Base-by-base conservation (phyloP, 495 filamentous ascomycete species). In the Parathielavia appendiculata region DNA sequence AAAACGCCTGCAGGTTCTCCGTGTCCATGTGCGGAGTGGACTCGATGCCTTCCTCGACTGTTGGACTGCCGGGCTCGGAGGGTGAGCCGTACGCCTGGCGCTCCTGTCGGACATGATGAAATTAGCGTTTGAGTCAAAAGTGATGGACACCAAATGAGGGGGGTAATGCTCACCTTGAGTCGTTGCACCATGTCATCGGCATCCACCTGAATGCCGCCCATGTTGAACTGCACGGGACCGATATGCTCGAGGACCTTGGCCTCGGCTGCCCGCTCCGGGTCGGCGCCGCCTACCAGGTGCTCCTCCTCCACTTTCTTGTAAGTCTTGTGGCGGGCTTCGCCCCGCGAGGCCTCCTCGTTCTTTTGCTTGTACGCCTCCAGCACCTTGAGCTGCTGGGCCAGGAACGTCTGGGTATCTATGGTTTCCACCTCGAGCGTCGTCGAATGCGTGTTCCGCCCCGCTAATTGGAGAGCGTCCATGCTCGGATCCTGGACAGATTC, bases 201-300 rank as follows among this genome's bases (percentile, higher is more conserved):
- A 73, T 97, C 91, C 10, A 97, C 90, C 67, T 97, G 92, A 55
- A 97, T 96, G 56, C 92, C 92, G 20, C 92, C 92, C 81, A 96
- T 90, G 66, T 97, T 97, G 72, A 96, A 95, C 64, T 97, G 91
- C 58, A 96, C 91, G 4, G 92, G 92, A 0, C 92, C 92, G 59
- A 96, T 95, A 61, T 96, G 90, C 66, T 96, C 90, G 64, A 85
- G 86, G 47, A 95, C 86, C 56, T 79, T 78, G 40, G 57, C 83
- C 81, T 66, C 84, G 70, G 44, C 80, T 68, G 45, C n/a, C 46
- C 50, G 62, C 34, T 55, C 58, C 73, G 76, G 69, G 41, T 48
- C 47, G 20, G 11, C 16, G 43, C 30, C 39, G 36, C 35, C 48
- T 2, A 56, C 57, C 22, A 63, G 39, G 12, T 57, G 60, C n/a